Evolutionary conservation across 108 stramenopile genomes (phyloP).

Genomic region (Craspedostauros australis): DNA sequence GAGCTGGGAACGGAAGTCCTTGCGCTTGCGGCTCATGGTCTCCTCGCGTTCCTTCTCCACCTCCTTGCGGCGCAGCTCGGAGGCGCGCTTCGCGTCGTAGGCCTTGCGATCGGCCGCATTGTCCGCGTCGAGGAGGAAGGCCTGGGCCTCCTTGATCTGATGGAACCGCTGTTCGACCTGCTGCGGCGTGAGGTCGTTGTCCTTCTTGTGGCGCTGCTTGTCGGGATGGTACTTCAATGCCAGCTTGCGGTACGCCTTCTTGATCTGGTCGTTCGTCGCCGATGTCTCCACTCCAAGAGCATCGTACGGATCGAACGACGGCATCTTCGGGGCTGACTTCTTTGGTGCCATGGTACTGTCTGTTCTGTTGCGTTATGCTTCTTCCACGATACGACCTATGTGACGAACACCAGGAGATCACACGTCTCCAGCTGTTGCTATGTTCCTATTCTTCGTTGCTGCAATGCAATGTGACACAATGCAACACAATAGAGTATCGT

Average conservation of each 20-base stretch:
- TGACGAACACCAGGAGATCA: no score
- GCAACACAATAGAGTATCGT: no score
- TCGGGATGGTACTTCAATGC: conserved; percentile 89
- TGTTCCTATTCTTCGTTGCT: no score
- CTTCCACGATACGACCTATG: no score
- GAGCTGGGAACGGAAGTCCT: conserved; percentile 67
- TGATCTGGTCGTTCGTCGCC: conserved; percentile 41
- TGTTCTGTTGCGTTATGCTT: no score
- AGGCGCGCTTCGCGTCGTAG: conserved; percentile 58
- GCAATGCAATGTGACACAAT: no score
- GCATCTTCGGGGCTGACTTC: no score
- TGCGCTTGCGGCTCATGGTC: conserved; percentile 59
- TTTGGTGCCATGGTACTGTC: no score
- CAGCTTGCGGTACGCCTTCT: conserved; percentile 47
- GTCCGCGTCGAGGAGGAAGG: conserved; percentile 59
- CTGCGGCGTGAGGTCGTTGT: no score
- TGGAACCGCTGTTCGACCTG: conserved; percentile 36
- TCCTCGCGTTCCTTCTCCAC: conserved; percentile 55
- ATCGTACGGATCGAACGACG: conserved; percentile 43
- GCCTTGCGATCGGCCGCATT: conserved; percentile 38
- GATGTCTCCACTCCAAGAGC: conserved; percentile 36
- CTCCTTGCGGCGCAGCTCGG: conserved; percentile 41
- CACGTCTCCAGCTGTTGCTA: no score
- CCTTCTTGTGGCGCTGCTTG: conserved; percentile 55
- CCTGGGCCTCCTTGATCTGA: conserved; percentile 54